Evolutionary conservation across 1,284 basidiomycete species (phyloP), one percentile per base, ranked within the genome.

Genomic region (Heterobasidion occidentale): DNA sequence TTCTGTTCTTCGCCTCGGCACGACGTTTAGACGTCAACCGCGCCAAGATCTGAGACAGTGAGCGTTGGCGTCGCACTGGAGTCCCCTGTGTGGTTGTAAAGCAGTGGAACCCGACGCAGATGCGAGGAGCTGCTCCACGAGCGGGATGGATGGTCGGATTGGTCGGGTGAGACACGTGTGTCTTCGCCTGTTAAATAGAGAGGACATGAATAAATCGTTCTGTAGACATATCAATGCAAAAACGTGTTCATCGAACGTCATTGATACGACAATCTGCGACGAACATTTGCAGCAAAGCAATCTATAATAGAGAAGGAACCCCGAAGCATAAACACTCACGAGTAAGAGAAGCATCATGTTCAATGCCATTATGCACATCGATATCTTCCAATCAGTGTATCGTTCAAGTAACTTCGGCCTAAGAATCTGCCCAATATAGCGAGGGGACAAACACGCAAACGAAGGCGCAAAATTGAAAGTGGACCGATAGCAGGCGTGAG

Each of bases 281-380:
- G 27, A 27, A 6, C 27, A 27, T 27, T 27, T 27, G 27, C 27
- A 5, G 27, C 27, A 27, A 27, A 27, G 27, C 5, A 27, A 6
- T 27, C 3, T 6, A 27, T 6, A 5, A 5, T 27, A 27, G 6
- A 33, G 27, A 48, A 48, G 11, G 46, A 42, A 42, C 51, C 11
- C 46, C 19, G 1, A 17, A 42, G 47, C 44, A 51, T 51, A 45
- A n/a, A 15, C 35, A 75, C 81, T 54, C 66, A 90, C 88, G 79
- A 44, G 78, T 78, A 33, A 91, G 71, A 2, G 87, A 90, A 0
- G 74, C 88, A 61, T 90, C 88, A 61, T 90, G 88, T 62, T 90
- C 88, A 57, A 90, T 90, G 9, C 83, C 83, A 60, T 89, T 90
- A 67, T 90, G 88, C 34, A 84, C 66, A 62, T 78, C 76, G 44